phyloP scores from a whole-genome alignment of 768 basidiomycete species.

The Hydnomerulius pinastri region DNA sequence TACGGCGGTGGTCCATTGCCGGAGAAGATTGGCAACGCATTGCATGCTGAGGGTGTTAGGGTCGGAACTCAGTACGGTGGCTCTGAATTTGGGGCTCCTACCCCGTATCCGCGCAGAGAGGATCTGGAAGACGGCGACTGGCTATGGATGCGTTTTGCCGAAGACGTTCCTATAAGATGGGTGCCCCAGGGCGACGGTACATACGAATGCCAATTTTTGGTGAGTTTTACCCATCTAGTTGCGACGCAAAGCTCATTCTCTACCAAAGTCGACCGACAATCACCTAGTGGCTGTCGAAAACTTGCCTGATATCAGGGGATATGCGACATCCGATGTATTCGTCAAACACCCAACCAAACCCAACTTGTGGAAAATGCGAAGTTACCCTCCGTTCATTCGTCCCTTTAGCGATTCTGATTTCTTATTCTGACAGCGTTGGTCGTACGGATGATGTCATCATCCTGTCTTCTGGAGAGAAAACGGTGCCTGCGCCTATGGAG shows the following conservation, averaged over 20 bases:
- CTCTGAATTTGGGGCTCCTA: constrained; percentile 37
- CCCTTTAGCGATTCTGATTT: background rate
- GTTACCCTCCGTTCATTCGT: background rate
- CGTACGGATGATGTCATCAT: constrained; percentile 34
- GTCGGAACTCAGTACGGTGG: constrained; percentile 35
- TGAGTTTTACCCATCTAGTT: constrained; percentile 7
- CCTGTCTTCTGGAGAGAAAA: constrained; percentile 30
- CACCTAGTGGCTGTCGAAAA: constrained; percentile 23
- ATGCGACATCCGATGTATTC: constrained; percentile 45
- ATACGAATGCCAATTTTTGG: constrained; percentile 36
- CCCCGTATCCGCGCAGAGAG: constrained; percentile 16
- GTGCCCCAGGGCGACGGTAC: constrained; percentile 35
- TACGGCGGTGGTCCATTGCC: constrained; percentile 38
- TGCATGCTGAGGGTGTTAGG: constrained; percentile 32
- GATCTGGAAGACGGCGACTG: constrained; percentile 22
- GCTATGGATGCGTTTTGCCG: constrained; percentile 8
- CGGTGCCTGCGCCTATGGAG: too few relatives aligned
- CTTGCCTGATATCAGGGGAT: constrained; percentile 35
- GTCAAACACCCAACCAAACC: constrained; percentile 41
- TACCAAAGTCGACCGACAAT: background rate
- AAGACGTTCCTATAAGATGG: constrained; percentile 2
- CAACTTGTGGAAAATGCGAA: constrained; percentile 44
- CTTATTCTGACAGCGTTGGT: constrained; percentile 29
- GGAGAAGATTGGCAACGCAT: constrained; percentile 30
- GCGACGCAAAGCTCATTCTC: background rate